phyloP scores from a whole-genome alignment of 331 rosid genomes.

The Prunus yedoensis region DNA sequence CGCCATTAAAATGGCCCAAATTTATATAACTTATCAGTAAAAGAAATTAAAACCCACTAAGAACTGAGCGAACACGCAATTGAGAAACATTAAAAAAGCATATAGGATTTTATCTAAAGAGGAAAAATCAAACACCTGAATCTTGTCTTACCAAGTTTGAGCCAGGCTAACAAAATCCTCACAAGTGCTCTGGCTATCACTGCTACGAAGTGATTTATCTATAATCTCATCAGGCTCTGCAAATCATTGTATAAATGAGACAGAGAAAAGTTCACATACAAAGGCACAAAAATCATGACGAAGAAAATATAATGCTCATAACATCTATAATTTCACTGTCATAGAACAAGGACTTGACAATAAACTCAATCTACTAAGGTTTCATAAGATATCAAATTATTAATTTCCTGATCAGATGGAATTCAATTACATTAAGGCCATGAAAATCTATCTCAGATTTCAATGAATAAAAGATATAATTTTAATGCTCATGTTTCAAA shows the following conservation, averaged over 20 bases:
- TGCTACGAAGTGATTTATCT: conserved; percentile 57
- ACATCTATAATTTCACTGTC: neutral
- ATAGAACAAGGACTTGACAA: neutral
- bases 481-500: neutral
- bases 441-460: neutral
- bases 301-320: neutral
- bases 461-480: neutral
- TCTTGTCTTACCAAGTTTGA: conserved; percentile 68
- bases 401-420: neutral
- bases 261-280: neutral
- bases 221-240: conserved; percentile 73
- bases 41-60: neutral
- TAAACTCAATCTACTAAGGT: neutral
- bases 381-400: neutral
- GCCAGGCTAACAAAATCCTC: conserved; percentile 75
- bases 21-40: neutral
- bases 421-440: neutral
- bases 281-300: neutral
- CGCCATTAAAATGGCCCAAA: neutral
- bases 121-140: conserved; percentile 52
- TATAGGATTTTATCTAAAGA: conserved; percentile 10
- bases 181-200: conserved; percentile 62
- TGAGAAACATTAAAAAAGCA: neutral
- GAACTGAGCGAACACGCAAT: neutral
- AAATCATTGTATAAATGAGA: conserved; percentile 27